Evolutionary conservation across 2,329 filamentous ascomycete species (phyloP).

Genomic region (Nothophoma quercina): DNA sequence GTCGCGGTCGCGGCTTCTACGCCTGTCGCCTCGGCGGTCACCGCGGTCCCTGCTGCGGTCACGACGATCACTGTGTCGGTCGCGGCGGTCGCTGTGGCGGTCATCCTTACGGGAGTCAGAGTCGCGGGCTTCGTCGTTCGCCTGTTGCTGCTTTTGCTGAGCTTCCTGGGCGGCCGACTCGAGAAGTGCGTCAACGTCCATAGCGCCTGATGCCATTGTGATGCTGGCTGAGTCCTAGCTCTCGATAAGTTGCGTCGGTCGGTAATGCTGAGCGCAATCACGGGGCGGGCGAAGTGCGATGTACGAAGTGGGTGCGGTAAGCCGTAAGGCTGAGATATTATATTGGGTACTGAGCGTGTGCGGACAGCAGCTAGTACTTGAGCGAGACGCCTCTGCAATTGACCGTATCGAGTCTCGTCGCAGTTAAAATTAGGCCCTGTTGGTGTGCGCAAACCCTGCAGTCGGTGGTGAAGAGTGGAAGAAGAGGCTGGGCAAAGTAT

Average conservation of each 20-base stretch:
- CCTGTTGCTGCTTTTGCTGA: slow-evolving; percentile 27
- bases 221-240: slow-evolving; percentile 25
- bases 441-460: slow-evolving; percentile 16
- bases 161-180: slow-evolving; percentile 61
- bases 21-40: slow-evolving; percentile 42
- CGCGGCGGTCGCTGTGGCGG: slow-evolving; percentile 33
- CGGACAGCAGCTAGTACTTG: slow-evolving; percentile 25
- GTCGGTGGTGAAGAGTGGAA: slow-evolving; percentile 14
- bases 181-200: slow-evolving; percentile 89
- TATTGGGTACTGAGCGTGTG: slow-evolving; percentile 28
- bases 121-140: slow-evolving; percentile 41
- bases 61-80: slow-evolving; percentile 35
- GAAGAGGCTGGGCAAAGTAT: slow-evolving; percentile 12
- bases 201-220: slow-evolving; percentile 49
- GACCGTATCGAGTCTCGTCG: slow-evolving; percentile 19
- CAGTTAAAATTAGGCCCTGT: slow-evolving; percentile 22
- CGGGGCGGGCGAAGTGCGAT: slow-evolving; percentile 25
- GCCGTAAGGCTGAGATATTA: slow-evolving; percentile 30
- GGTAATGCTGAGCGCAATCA: slow-evolving; percentile 33
- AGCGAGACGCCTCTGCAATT: slow-evolving; percentile 24
- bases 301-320: slow-evolving; percentile 25
- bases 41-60: slow-evolving; percentile 40
- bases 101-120: slow-evolving; percentile 36
- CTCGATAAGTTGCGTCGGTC: slow-evolving; percentile 34
- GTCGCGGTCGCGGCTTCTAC: slow-evolving; percentile 44